Evolutionary conservation across 495 filamentous ascomycete genomes (phyloP), one percentile per base, ranked within the genome.

Genomic region (Cryomyces antarcticus): DNA sequence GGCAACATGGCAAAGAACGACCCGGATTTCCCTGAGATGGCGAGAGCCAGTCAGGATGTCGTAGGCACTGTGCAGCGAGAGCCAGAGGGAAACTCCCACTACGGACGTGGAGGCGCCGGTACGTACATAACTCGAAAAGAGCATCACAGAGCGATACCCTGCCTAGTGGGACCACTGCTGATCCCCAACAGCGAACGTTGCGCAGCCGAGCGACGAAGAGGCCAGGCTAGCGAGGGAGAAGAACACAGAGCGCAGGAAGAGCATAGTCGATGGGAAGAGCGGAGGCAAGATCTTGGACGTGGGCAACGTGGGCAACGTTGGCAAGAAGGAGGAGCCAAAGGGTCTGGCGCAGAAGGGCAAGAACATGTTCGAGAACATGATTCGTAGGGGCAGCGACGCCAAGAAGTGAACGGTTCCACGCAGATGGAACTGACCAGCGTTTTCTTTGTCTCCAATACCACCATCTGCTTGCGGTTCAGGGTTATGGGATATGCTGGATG

Each of bases 11-110:
- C 52, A 5, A 46, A 48, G n/a, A 62, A 60, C 45, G 54, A 62
- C 37, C 46, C 52, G n/a, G 34, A 35, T n/a, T 46, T 55, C 49
- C 54, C 62, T 10, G 72, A 77, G 49, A 61, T 83, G 49, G 82
- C 87, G 35, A 73, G 87, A 41, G 66, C 71, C 38, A 77, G 73
- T 31, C 87, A 95, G 57, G 87, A 94, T 55, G 82, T 94, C 43
- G 73, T 70, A 41, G 57, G 63, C 7, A 64, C 68, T 11, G 62
- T 65, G 28, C 65, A 73, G 63, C 46, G 55, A 33, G 52, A 59
- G 45, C 31, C 39, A n/a, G 43, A 52, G 6, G 55, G 57, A 5
- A 48, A 42, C 3, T 58, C 54, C 41, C 62, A 65, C 41, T 57
- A 50, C 38, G 65, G 66, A 6, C 56, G 66, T 24, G 64, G 64